These are phyloP conservation scores for Podospora australis DNA, from an alignment of 495 filamentous ascomycete genomes.

Conservation along the genomic window DNA sequence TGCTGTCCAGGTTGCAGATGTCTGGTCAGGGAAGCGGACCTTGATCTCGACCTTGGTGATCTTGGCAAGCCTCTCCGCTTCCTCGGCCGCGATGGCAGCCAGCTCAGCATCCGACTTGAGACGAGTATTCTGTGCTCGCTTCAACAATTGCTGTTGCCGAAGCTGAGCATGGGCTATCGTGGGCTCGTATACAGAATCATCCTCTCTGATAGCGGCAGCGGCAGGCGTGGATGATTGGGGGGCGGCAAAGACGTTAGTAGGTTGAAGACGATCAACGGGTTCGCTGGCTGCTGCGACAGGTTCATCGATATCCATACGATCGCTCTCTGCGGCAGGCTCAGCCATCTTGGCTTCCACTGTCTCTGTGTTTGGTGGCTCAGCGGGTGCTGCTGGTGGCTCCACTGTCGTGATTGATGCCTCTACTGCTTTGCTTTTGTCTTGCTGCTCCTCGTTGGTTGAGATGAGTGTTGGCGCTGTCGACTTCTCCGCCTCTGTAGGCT, in stretches of 20 bases:
- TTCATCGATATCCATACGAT: conserved; percentile 20
- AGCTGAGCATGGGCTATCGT: conserved; percentile 78
- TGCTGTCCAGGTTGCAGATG: conserved; percentile 59
- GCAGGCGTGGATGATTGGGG: conserved; percentile 65
- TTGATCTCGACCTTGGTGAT: conserved; percentile 67
- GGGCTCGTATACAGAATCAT: conserved; percentile 73
- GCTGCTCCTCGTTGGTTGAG: no score
- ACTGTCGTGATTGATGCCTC: background rate
- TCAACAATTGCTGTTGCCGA: conserved; percentile 66
- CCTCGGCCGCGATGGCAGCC: conserved; percentile 49
- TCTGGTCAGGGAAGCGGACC: conserved; percentile 82
- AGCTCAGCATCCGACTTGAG: conserved; percentile 63
- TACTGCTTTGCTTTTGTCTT: conserved; percentile 2
- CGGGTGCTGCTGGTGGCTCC: background rate
- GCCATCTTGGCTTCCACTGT: background rate
- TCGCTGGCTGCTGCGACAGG: background rate
- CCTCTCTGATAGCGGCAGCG: conserved; percentile 57
- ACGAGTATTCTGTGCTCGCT: conserved; percentile 58
- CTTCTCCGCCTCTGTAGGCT: conserved; percentile 16
- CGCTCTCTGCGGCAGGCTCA: background rate
- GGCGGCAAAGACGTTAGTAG: conserved; percentile 68
- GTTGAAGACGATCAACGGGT: conserved; percentile 27
- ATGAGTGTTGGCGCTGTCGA: no score
- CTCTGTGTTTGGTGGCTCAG: conserved; percentile 2
- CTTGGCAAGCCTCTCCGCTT: conserved; percentile 54